Base-by-base conservation (phyloP, 2,329 filamentous ascomycete species). In the Ophiocordyceps sinensis region DNA sequence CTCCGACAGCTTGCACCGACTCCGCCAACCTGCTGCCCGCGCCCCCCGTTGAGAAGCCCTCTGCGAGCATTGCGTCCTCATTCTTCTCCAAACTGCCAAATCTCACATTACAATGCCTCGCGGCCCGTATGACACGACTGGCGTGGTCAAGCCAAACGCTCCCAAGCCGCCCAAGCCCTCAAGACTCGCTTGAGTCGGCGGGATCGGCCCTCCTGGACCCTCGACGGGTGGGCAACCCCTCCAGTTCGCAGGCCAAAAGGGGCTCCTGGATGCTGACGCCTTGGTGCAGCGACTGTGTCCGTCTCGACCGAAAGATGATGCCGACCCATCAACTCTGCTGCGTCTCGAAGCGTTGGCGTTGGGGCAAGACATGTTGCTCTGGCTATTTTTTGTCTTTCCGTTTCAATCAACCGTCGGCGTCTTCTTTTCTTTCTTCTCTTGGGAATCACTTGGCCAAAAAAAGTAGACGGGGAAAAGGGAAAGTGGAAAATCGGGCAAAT, bases 61-160 rank as follows among this genome's bases (percentile, higher is more conserved):
- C 23, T 7, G 23, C 23, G 4, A 7, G 7, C 4, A 7, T 23
- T 23, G 23, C 23, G 23, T 4, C 23, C 23, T 23, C 4, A 23
- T 23, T 4, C 23, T 23, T 23, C 23, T 23, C 23, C 23, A 23
- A 23, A 7, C 23, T 4, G 23, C 23, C 23, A 23, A 23, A 23
- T 7, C 23, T 4, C 23, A 23, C 23, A 7, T 23, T 23, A 23
- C 7, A 23, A 62, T 62, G 59, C 47, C 55, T 31, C 57, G 59
- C 37, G 59, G 59, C 40, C 59, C 59, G 2, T 62, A 62, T 44
- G 59, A 62, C 42, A 58, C 53, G n/a, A 62, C 59, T 40, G 59
- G 59, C 43, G 51, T 62, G 35, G 44, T 50, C 40, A 62, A 61
- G 53, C 58, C 59, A 41, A 58, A 44, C 48, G 49, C 50, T 26